phyloP scores from a whole-genome alignment of 2,329 filamentous ascomycete species.

The Phaeophleospora eucalypticola region DNA sequence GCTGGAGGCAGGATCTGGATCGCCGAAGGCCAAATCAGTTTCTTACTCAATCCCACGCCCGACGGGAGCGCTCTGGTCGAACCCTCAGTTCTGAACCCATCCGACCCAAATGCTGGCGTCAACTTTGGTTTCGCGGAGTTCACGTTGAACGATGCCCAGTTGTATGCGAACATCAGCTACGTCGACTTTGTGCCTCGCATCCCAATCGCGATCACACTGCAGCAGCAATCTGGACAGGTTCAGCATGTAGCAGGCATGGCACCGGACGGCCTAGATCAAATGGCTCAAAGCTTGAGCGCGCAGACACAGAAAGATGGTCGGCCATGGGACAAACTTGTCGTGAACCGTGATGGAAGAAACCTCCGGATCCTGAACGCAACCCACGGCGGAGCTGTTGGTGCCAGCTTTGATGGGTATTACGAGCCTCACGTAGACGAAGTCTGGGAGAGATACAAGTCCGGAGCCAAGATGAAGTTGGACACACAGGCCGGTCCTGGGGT shows the following conservation, averaged over 20 bases:
- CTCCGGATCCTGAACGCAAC: slow-evolving; percentile 46
- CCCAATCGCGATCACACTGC: slow-evolving; percentile 38
- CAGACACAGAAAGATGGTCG: slow-evolving; percentile 56
- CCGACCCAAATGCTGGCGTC: slow-evolving; percentile 43
- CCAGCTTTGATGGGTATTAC: slow-evolving; percentile 52
- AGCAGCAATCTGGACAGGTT: slow-evolving; percentile 36
- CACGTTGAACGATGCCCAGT: slow-evolving; percentile 44
- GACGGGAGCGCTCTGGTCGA: slow-evolving; percentile 30
- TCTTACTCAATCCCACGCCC: slow-evolving; percentile 36
- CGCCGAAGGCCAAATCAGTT: slow-evolving; percentile 33
- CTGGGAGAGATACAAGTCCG: slow-evolving; percentile 47
- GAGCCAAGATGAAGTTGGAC: slow-evolving; percentile 53
- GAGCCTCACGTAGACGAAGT: slow-evolving; percentile 51
- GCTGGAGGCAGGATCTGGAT: slow-evolving; percentile 39
- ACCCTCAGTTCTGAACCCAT: slow-evolving; percentile 34
- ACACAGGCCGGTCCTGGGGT: slow-evolving; percentile 60
- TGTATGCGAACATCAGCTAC: slow-evolving; percentile 46
- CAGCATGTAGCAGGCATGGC: slow-evolving; percentile 58
- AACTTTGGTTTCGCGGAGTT: slow-evolving; percentile 48
- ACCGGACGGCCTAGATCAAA: slow-evolving; percentile 52
- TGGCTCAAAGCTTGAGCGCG: slow-evolving; percentile 52
- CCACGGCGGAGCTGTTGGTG: slow-evolving; percentile 45
- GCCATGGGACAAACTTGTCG: slow-evolving; percentile 61
- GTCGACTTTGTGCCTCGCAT: slow-evolving; percentile 39
- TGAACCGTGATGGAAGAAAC: slow-evolving; percentile 37